These are phyloP conservation scores for Pholiota molesta DNA, from an alignment of 768 basidiomycete genomes.

Conservation along the genomic window DNA sequence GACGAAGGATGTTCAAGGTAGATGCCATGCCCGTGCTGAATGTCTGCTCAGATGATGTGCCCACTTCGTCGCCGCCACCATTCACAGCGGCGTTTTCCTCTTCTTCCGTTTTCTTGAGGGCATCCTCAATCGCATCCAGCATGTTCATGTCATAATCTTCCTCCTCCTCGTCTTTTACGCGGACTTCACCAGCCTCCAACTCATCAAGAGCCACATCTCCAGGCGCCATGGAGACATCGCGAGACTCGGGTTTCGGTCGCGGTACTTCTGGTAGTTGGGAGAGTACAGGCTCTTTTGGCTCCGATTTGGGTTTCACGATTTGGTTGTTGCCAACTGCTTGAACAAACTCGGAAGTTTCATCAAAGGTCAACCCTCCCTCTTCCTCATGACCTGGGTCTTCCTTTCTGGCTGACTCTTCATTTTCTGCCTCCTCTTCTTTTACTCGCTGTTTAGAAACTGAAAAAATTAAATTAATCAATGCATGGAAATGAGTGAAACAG, in stretches of 20 bases:
- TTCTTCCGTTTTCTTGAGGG: conserved; percentile 50
- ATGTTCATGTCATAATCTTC: conserved; percentile 73
- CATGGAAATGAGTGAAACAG: neutral
- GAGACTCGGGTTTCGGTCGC: conserved; percentile 41
- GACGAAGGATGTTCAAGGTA: conserved; percentile 84
- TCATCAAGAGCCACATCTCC: conserved; percentile 71
- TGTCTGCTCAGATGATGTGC: conserved; percentile 77
- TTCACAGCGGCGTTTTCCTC: conserved; percentile 27
- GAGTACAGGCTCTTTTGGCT: conserved; percentile 39
- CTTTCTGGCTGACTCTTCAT: conserved; percentile 42
- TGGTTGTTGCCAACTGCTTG: conserved; percentile 78
- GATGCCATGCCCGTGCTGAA: conserved; percentile 87
- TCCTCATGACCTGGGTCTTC: conserved; percentile 46
- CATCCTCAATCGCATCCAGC: conserved; percentile 76
- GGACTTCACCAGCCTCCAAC: conserved; percentile 81
- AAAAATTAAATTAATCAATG: conserved; percentile 11
- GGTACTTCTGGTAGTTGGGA: conserved; percentile 10
- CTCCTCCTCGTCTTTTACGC: conserved; percentile 74
- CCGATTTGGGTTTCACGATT: conserved; percentile 48
- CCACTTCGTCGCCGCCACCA: conserved; percentile 39
- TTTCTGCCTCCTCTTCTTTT: conserved; percentile 48
- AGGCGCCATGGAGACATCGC: conserved; percentile 58
- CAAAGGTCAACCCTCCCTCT: conserved; percentile 76
- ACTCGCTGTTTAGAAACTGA: conserved; percentile 68
- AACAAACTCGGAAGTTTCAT: conserved; percentile 97